Base-by-base conservation (phyloP, 495 filamentous ascomycete species). In the Tuber magnatum region DNA sequence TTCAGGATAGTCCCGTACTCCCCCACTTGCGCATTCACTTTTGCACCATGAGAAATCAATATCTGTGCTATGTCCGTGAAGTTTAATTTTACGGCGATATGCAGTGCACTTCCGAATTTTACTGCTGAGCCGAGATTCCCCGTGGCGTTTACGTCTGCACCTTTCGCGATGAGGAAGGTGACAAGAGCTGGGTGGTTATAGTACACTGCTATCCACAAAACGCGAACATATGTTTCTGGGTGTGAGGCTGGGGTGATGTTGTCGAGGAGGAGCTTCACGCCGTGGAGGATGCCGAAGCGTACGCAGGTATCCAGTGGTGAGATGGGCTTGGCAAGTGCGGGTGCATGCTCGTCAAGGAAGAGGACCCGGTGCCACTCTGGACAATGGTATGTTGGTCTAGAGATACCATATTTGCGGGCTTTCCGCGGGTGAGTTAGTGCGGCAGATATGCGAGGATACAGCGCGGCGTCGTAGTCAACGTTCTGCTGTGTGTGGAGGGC, bases 11-110 rank as follows among this genome's bases (percentile, higher is more conserved):
- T 56, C 40, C 70, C 46, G 46, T 61, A n/a, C 20, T 43, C n/a
- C 9, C 71, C 71, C 35, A 43, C 71, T 43, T 5, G 40, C 8
- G 9, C 71, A 51, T 72, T 72, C 71, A 72, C 71, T 16, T 72
- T 48, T 22, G 71, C 71, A 20, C 56, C 56, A 14, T 65, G 56
- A 20, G 56, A 65, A 35, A 65, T 65, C 32, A 65, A 32, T 35
- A 65, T 65, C 56, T 65, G 28, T 65, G 56, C 56, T 35, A 65
- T 35, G 28, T 14, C 14, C 12, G 28, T 65, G 56, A 65, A 65
- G 5, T 35, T 65, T 7, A 65, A 35, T 28, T 65, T 65, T n/a
- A 65, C 56, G 56, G 56, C 12, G 5, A 65, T 65, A 35, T 65
- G 56, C 28, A 65, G 28, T 35, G 56, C 56, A 7, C 56, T 65